Conservation (phyloP, 2,329 filamentous ascomycete species). For the Aspergillus bombycis region DNA sequence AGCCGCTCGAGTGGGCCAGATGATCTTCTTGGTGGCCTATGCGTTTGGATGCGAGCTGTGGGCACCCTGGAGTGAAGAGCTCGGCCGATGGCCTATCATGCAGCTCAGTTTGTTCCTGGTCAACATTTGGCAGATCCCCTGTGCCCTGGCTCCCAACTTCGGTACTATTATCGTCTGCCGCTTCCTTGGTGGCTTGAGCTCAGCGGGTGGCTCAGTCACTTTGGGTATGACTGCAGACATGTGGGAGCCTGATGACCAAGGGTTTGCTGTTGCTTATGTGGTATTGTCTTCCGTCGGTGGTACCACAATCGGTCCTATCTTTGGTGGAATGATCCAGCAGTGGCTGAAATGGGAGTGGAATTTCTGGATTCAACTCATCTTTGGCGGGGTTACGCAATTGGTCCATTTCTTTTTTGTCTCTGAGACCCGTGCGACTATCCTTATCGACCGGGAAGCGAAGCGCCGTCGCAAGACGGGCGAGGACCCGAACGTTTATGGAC, state of each 20-base stretch:
- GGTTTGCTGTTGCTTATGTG: conserved; percentile 74
- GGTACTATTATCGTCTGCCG: conserved; percentile 69
- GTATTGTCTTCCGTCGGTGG: conserved; percentile 80
- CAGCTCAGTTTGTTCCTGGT: conserved; percentile 73
- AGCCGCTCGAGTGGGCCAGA: conserved; percentile 70
- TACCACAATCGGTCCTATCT: conserved; percentile 62
- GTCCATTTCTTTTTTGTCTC: conserved; percentile 62
- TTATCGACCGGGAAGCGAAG: conserved; percentile 63
- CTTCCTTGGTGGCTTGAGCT: conserved; percentile 69
- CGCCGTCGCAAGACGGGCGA: conserved; percentile 54
- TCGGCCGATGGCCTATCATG: conserved; percentile 76
- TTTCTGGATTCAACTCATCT: conserved; percentile 65
- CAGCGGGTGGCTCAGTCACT: conserved; percentile 72
- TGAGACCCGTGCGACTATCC: conserved; percentile 60
- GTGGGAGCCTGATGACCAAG: conserved; percentile 70
- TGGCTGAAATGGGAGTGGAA: conserved; percentile 63
- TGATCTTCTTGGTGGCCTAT: conserved; percentile 77
- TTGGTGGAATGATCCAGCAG: conserved; percentile 59
- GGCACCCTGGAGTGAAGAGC: conserved; percentile 84
- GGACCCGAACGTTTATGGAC: conserved; percentile 68
- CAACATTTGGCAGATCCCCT: conserved; percentile 76
- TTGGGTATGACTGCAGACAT: conserved; percentile 76
- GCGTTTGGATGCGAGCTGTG: conserved; percentile 86
- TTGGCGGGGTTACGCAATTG: conserved; percentile 56
- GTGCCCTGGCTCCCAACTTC: conserved; percentile 73